Base-by-base conservation (phyloP, 23 red algal species). In the Agarophyton chilense region DNA sequence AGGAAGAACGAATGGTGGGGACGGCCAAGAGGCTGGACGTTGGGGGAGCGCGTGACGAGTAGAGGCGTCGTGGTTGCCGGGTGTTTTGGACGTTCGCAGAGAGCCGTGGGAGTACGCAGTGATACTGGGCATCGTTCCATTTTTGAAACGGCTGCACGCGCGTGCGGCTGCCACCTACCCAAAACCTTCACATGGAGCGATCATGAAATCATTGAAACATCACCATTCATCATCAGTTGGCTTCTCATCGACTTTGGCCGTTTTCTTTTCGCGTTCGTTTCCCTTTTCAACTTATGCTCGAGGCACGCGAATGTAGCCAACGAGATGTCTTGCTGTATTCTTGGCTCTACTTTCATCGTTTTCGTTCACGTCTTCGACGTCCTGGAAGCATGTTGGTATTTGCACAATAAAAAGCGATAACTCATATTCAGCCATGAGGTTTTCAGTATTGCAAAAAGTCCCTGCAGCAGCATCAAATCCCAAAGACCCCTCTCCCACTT, bases 201-300 rank as follows among this genome's bases (percentile, higher is more conserved):
- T 98, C 55, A 86, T 81, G 84, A 98, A 98, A 45, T 98, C 96
- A 79, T 98, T 98, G 36, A 98, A 93, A 39, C 86, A 91, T 78
- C 86, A 98, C 96, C 96, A 98, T 19, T 76, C 90, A 50, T 40
- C 82, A 45, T 63, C 54, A 12, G 11, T 18, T n/a, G 32, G 18
- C 65, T 34, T 71, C 10, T 41, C 61, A 52, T 71, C 33, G 18
- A 53, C 2, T 50, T 46, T 21, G 7, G 29, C 43, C 63, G 19
- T 51, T 44, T 76, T 75, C 43, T 42, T 31, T 17, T 26, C 65
- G 5, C 31, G 18, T 19, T 13, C 25, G 42, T 52, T 60, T 39
- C 52, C 52, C 21, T 61, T 88, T 52, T 75, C 49, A 32, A 10
- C 45, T 66, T 90, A 90, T 6, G 36, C 72, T 28, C 41, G 14